Conservation (phyloP, 2,329 filamentous ascomycete genomes). For the Ophiosphaerella herpotricha region DNA sequence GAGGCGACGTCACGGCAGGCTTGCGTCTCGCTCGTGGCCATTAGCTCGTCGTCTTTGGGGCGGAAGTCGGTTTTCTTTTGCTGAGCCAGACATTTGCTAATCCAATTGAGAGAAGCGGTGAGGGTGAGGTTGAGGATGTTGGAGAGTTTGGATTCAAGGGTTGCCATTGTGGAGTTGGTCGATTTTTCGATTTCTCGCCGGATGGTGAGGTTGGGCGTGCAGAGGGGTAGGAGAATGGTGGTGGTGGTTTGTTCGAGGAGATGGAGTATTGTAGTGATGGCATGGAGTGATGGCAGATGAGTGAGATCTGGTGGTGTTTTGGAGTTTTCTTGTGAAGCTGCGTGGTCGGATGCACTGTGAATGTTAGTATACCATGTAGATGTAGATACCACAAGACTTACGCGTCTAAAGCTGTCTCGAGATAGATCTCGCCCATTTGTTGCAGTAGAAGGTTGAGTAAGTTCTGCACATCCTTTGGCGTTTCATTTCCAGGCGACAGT, state of each 20-base stretch:
- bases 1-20: conserved; percentile 81
- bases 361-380: conserved; percentile 12
- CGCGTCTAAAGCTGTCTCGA: conserved; percentile 68
- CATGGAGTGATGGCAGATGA: conserved; percentile 78
- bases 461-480: conserved; percentile 88
- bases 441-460: conserved; percentile 81
- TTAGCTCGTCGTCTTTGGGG: conserved; percentile 70
- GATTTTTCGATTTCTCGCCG: conserved; percentile 87
- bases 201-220: conserved; percentile 86
- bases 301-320: conserved; percentile 87
- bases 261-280: conserved; percentile 85
- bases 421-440: conserved; percentile 83
- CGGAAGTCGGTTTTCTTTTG: conserved; percentile 91
- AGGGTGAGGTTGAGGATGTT: conserved; percentile 70
- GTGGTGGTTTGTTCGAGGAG: conserved; percentile 92
- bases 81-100: conserved; percentile 69
- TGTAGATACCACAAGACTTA: conserved; percentile 32
- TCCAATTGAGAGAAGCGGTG: conserved; percentile 77
- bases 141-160: conserved; percentile 84
- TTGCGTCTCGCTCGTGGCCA: conserved; percentile 64
- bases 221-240: conserved; percentile 87
- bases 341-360: conserved; percentile 63
- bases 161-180: conserved; percentile 71
- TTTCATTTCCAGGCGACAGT: conserved; percentile 84
- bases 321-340: conserved; percentile 74